Evolutionary conservation across 805 yeast species (phyloP).

Genomic region (Candida jianshihensis): DNA sequence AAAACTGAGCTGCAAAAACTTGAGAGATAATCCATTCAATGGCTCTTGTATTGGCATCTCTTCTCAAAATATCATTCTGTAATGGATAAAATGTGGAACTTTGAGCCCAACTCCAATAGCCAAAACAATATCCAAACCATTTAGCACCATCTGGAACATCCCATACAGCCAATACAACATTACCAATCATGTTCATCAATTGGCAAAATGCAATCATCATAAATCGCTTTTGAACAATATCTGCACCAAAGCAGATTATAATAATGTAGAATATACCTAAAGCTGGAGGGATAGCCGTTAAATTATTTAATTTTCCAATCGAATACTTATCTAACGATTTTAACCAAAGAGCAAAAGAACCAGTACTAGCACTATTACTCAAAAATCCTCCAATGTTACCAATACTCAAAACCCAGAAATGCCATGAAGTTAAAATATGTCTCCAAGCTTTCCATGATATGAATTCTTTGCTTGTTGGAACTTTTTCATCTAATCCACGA

Average conservation of each 20-base stretch:
- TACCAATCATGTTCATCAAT: constrained; percentile 38
- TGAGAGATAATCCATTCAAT: constrained; percentile 43
- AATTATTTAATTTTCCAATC: constrained; percentile 31
- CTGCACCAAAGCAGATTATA: constrained; percentile 15
- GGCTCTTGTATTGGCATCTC: constrained; percentile 44
- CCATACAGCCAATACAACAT: constrained; percentile 43
- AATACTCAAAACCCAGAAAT: constrained; percentile 42
- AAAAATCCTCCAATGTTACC: constrained; percentile 51
- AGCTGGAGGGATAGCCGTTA: constrained; percentile 25
- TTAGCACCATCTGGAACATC: constrained; percentile 41
- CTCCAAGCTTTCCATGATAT: constrained; percentile 44
- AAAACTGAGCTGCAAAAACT: constrained; percentile 41
- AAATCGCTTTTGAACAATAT: constrained; percentile 34
- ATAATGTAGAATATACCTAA: constrained; percentile 2
- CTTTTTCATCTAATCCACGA: constrained; percentile 26
- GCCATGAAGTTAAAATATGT: constrained; percentile 46
- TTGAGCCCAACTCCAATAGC: constrained; percentile 42
- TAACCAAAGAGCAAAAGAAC: constrained; percentile 37
- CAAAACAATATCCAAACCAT: constrained; percentile 46
- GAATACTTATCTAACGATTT: constrained; percentile 32
- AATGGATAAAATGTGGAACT: constrained; percentile 54
- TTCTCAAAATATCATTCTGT: constrained; percentile 49
- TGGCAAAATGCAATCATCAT: constrained; percentile 36
- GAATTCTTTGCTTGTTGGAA: constrained; percentile 21
- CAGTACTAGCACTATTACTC: constrained; percentile 37